These are phyloP conservation scores for Rasamsonia emersonii DNA, from an alignment of 2,329 filamentous ascomycete genomes.

Conservation along the genomic window DNA sequence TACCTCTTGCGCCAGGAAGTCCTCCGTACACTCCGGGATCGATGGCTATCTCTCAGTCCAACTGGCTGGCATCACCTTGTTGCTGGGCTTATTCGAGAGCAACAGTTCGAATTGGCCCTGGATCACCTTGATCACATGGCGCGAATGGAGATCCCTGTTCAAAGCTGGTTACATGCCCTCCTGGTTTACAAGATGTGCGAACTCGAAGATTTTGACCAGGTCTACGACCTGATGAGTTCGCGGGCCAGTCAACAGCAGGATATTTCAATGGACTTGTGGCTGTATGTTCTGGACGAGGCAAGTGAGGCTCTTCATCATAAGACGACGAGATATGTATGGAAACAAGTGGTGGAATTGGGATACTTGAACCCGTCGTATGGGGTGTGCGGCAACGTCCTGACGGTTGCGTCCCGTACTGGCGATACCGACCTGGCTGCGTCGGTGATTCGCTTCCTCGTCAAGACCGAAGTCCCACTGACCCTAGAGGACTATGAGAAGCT, in stretches of 20 bases:
- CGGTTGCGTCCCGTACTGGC: slow-evolving; percentile 59
- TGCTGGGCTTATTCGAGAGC: slow-evolving; percentile 68
- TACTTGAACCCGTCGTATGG: slow-evolving; percentile 57
- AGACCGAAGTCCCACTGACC: slow-evolving; percentile 47
- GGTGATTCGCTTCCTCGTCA: slow-evolving; percentile 57
- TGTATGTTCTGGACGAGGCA: slow-evolving; percentile 67
- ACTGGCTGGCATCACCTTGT: slow-evolving; percentile 59
- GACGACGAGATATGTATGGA: slow-evolving; percentile 65
- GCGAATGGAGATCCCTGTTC: slow-evolving; percentile 45
- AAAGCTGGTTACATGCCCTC: slow-evolving; percentile 69
- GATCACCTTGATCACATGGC: slow-evolving; percentile 60
- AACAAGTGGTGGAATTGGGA: slow-evolving; percentile 49
- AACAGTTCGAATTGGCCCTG: slow-evolving; percentile 73
- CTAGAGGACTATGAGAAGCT: slow-evolving; percentile 72
- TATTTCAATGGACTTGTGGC: slow-evolving; percentile 54
- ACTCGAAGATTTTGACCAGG: slow-evolving; percentile 66
- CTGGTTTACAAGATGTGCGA: slow-evolving; percentile 66
- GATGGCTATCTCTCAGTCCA: slow-evolving; percentile 59
- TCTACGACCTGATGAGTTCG: slow-evolving; percentile 57
- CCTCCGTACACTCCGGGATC: slow-evolving; percentile 54
- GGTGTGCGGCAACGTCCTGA: slow-evolving; percentile 60
- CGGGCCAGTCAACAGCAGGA: slow-evolving; percentile 41
- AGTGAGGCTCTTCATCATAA: slow-evolving; percentile 54
- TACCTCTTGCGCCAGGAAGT: slow-evolving; percentile 66
- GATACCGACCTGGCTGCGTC: slow-evolving; percentile 62